Base-by-base conservation (phyloP, 352 stramenopile genomes). In the Phytophthora tubulina region DNA sequence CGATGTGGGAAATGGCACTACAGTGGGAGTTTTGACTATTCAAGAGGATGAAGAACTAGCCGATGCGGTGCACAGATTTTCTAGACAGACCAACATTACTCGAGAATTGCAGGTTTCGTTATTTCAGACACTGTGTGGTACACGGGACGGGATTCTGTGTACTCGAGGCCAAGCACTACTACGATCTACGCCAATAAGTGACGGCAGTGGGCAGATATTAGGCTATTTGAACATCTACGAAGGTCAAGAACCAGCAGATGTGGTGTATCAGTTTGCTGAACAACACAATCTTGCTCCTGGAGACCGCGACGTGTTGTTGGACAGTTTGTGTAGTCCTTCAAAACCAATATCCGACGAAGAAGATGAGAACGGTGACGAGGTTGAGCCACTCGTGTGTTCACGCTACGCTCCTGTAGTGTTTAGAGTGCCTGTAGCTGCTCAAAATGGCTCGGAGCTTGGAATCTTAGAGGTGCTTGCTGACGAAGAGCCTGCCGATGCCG, bases 401-500 rank as follows among this genome's bases (percentile, higher is more conserved):
- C 79, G 88, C 4, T 95, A 85, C 42, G 77, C 86, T 7, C 86
- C 88, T 4, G 73, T 95, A 10, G 74, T 84, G 30, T 91, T 92
- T 49, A 53, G 74, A 27, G 77, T 86, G 3, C 86, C 88, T 0
- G 76, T 95, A 2, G 70, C 78, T 7, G 86, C 82, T 6, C 81
- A 81, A 14, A 92, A 95, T 44, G 83, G 81, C 2, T 88, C 83
- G 1, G 73, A 68, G 17, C 83, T 95, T 8, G 88, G 88, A 1
- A 54, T 90, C 6, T 52, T 95, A 0, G 82, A 94, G 50, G 72
- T 95, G 3, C 68, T 93, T 6, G 66, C 60, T 5, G 76, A 88
- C 21, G 88, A 95, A 63, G 88, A 95, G 11, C 78, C 86, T 4
- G 86, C 88, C 0, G 88, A 95, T 51, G 83, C 88, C 9, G 81